These are phyloP conservation scores for Penicillium sp. DNA, from an alignment of 2,329 filamentous ascomycete species.

Conservation along the genomic window DNA sequence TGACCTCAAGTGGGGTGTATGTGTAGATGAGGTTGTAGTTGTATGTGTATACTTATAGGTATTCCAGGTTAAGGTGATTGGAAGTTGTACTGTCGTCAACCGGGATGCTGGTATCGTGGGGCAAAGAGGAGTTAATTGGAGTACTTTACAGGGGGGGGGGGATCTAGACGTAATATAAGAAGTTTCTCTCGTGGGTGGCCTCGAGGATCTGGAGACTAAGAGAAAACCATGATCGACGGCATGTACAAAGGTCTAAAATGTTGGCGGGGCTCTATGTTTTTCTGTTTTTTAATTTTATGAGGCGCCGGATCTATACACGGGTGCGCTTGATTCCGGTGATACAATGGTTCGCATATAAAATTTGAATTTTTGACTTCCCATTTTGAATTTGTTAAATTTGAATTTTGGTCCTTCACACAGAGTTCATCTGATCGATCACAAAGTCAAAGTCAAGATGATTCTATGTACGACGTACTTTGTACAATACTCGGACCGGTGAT, in stretches of 20 bases:
- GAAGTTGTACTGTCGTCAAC: neutral
- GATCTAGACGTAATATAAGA: conserved; percentile 1
- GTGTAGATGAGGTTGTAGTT: neutral
- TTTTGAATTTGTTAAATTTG: neutral
- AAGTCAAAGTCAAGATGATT: conserved; percentile 6
- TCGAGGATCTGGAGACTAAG: neutral
- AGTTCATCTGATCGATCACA: conserved; percentile 12
- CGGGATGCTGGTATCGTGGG: neutral
- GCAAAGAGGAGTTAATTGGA: neutral
- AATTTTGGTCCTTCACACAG: no score
- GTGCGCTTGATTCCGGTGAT: neutral
- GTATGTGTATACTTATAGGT: neutral
- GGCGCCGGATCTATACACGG: conserved; percentile 8
- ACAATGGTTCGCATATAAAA: conserved; percentile 10
- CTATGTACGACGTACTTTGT: neutral
- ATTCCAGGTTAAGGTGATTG: neutral
- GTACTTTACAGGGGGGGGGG: neutral
- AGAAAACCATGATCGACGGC: neutral
- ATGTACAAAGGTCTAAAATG: neutral
- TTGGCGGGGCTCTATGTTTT: conserved; percentile 4
- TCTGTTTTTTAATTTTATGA: neutral
- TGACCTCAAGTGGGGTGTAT: neutral
- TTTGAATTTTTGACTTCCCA: neutral
- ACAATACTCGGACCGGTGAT: neutral
- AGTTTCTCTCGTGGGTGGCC: neutral